Base-by-base conservation (phyloP, 2,329 filamentous ascomycete species). In the Calonectria honghensis region DNA sequence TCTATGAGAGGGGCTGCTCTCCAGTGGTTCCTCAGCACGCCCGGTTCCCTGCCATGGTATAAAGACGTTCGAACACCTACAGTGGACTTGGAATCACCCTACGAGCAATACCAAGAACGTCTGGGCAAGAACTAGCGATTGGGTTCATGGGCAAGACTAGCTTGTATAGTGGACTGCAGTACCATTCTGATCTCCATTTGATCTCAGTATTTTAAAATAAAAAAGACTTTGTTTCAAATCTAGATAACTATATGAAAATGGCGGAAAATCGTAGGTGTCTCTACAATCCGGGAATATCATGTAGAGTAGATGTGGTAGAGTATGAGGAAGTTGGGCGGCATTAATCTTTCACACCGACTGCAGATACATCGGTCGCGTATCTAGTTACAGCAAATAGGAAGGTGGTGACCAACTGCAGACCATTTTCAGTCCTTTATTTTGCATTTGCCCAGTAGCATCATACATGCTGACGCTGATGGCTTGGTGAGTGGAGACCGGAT, bases 31-130 rank as follows among this genome's bases (percentile, higher is more conserved):
- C 45, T 48, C 18, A 48, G 45, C 45, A 48, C 45, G 9, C 45
- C 45, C 4, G 45, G 45, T n/a, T 48, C 45, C 4, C n/a, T 48
- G 18, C 45, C 45, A 48, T 48, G 45, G 45, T 48, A 48, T 16
- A 48, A 48, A n/a, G 45, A 48, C 9, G n/a, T n/a, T n/a, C 45
- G 45, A 48, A 48, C 45, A n/a, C 45, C 45, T 48, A n/a, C 45
- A n/a, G 45, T 48, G 45, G 45, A 48, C n/a, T 9, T 48, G 16
- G 18, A 3, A 48, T 48, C 45, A n/a, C 45, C 45, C 18, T 48
- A 48, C n/a, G 45, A 48, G 4, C 45, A 48, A n/a, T 48, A 48
- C 18, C 45, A 48, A n/a, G 4, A 48, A n/a, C 45, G 45, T n/a
- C n/a, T 48, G n/a, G 45, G 45, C 20, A n/a, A 48, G 45, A 24